Evolutionary conservation across 2,329 filamentous ascomycete species (phyloP).

Genomic region (Fusarium acutatum): DNA sequence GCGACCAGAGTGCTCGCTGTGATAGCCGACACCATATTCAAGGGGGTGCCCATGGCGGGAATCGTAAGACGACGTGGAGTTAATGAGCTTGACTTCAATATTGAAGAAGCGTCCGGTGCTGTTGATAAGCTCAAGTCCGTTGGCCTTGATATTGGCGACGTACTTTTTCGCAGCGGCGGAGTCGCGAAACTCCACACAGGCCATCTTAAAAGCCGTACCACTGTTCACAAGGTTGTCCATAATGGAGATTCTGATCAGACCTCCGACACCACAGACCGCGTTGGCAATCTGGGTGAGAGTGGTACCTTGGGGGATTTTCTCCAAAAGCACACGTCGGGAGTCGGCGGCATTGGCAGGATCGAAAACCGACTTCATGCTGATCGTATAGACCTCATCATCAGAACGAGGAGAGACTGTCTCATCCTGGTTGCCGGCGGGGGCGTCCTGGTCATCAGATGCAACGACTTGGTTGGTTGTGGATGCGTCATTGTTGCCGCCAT

Average conservation of each 20-base stretch:
- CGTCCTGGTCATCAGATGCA: fast-evolving
- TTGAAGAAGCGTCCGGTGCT: background rate
- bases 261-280: constrained; percentile 24
- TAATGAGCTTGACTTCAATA: background rate
- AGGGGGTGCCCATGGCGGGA: background rate
- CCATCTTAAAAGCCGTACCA: fast-evolving
- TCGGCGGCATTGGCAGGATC: background rate
- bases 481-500: too few relatives aligned
- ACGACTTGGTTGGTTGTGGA: background rate
- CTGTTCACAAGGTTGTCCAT: background rate
- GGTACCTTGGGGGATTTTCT: constrained; percentile 27
- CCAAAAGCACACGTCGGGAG: constrained; percentile 37
- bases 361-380: background rate
- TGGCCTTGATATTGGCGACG: background rate
- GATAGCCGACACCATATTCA: background rate
- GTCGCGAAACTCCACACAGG: constrained; percentile 34
- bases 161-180: background rate
- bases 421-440: fast-evolving
- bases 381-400: background rate
- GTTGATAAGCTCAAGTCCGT: background rate
- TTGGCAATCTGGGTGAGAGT: constrained; percentile 26
- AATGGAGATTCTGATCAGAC: constrained; percentile 10
- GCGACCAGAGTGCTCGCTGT: constrained; percentile 4
- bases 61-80: background rate
- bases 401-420: fast-evolving